Evolutionary conservation across 2,329 filamentous ascomycete genomes (phyloP), one percentile per base, ranked within the genome.

Genomic region (Thelonectria rubi): DNA sequence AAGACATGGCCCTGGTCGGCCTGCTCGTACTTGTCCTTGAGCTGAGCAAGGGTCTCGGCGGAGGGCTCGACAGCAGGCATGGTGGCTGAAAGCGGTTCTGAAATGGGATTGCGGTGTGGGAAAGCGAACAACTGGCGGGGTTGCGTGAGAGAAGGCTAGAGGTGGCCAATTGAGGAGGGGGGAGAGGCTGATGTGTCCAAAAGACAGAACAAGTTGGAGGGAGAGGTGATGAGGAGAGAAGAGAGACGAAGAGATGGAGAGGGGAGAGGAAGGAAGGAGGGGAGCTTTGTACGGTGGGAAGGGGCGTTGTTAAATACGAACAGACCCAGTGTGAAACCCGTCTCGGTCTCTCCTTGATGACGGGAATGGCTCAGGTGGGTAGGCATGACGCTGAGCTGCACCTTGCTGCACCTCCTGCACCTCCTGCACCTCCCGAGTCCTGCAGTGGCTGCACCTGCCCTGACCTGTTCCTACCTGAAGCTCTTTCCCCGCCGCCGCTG

Each of bases 1-100:
- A 95, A 89, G 39, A 97, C 85, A 76, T 90, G 94, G 65, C 88
- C 88, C 73, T 89, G 89, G 76, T 97, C 94, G 2, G 91, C 85
- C 60, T 93, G 88, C 63, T 89, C 86, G 69, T 95, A 84, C 74
- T 89, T 90, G 69, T 84, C 82, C 79, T 94, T 90, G 69, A 97
- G 80, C 57, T 87, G 84, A 63, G 84, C 82, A 71, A 93, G 80
- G 74, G 92, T 86, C 65, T 91, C 86, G 60, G 86, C 77, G 39
- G 86, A 85, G 61, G 92, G 89, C 69, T 85, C 82, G 58, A 82
- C 73, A 30, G 74, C 69, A 61, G 80, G 71, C 76, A 81, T 82
- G 74, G 82, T 74, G 65, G 76, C 72, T 60, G 81, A 77, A 72
- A 60, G 58, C 60, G 60, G 46, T 61, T 40, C 51, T 45, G 58